Percentiles rank a stretch among this genome's conserved stretches.
Evolutionary conservation across 1,139 yeast species (phyloP).

Genomic region (Saccharomyces hybrid): DNA sequence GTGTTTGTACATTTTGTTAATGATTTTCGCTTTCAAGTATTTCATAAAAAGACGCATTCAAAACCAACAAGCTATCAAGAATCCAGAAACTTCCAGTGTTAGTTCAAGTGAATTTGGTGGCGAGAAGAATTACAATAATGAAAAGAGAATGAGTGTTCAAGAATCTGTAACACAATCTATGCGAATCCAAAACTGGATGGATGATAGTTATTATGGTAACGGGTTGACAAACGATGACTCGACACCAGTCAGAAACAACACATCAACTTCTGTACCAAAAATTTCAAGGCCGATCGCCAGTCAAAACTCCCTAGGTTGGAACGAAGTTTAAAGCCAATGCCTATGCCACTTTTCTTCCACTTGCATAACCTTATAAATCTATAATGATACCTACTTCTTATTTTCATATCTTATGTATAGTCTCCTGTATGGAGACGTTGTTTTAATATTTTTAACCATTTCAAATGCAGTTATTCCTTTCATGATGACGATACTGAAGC

Average conservation of each 20-base stretch:
- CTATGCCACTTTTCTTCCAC: background rate
- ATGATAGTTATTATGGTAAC: constrained; percentile 19
- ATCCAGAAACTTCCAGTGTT: constrained; percentile 20
- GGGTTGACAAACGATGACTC: constrained; percentile 12
- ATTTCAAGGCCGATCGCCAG: constrained; percentile 44
- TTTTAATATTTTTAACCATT: background rate
- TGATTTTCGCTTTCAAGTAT: constrained; percentile 37
- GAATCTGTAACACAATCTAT: constrained; percentile 24
- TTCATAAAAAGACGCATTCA: constrained; percentile 32
- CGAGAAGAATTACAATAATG: constrained; percentile 19
- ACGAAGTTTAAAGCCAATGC: constrained; percentile 17
- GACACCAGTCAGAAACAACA: constrained; percentile 10
- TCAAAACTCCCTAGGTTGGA: constrained; percentile 45
- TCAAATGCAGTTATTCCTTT: background rate
- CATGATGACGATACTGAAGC: background rate
- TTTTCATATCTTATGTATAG: background rate
- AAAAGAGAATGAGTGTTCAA: constrained; percentile 8
- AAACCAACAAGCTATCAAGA: constrained; percentile 7
- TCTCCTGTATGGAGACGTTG: background rate
- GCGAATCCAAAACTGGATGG: constrained; percentile 28
- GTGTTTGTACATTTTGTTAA: constrained; percentile 46
- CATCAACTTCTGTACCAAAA: constrained; percentile 17
- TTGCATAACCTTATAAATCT: background rate
- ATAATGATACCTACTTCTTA: constrained; percentile 1
- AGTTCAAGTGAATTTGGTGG: constrained; percentile 29